These are phyloP conservation scores for Aegilops longissima DNA, from an alignment of 176 grass and related monocot genomes.

Conservation along the genomic window DNA sequence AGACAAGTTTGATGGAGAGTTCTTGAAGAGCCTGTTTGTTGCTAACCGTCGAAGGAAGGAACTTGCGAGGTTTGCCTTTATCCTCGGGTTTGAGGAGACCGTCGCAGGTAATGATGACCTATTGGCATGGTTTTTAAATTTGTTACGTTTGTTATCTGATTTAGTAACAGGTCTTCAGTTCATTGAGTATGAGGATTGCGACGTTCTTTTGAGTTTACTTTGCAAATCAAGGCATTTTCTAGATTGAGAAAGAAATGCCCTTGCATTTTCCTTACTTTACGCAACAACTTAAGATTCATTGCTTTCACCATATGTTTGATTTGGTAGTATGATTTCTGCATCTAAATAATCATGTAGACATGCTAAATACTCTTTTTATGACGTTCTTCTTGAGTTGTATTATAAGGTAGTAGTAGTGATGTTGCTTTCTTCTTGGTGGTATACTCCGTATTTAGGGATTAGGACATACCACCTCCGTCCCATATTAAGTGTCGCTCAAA, in stretches of 20 bases:
- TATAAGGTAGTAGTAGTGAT: background rate
- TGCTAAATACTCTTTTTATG: constrained; percentile 1
- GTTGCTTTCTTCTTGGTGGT: constrained; percentile 1
- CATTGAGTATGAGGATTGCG: background rate
- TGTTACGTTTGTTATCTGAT: constrained; percentile 1
- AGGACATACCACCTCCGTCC: background rate
- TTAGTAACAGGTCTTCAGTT: constrained; percentile 12
- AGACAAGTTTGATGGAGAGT: constrained; percentile 55
- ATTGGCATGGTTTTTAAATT: constrained; percentile 15
- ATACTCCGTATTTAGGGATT: constrained; percentile 1
- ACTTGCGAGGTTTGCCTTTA: constrained; percentile 52
- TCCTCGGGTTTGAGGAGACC: constrained; percentile 55
- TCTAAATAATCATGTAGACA: background rate
- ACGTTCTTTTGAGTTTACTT: background rate
- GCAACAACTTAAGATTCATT: background rate
- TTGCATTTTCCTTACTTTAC: background rate
- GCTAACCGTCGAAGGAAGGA: constrained; percentile 65
- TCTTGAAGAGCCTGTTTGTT: constrained; percentile 63
- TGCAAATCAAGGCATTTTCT: background rate
- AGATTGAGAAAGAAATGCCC: background rate
- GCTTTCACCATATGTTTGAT: background rate
- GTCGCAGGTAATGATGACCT: constrained; percentile 51
- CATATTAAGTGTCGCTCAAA: too few relatives aligned
- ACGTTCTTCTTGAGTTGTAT: background rate
- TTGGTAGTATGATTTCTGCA: constrained; percentile 1